Conservation (phyloP, 1,284 basidiomycete genomes). For the Cystobasidium pallidum region DNA sequence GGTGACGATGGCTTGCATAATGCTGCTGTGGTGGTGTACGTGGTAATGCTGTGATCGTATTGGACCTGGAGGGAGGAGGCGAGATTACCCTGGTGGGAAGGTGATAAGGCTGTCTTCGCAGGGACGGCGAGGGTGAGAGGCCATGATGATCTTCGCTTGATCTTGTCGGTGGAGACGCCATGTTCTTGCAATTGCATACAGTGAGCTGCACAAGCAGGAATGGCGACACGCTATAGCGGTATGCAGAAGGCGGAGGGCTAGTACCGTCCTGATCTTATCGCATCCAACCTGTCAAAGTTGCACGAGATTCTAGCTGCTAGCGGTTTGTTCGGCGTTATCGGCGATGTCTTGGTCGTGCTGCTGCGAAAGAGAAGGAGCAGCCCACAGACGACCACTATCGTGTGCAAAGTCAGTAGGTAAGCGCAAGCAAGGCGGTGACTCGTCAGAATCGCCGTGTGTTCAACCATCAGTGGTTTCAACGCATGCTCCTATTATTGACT, state of each 20-base stretch:
- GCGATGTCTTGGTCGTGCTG: conserved; percentile 1
- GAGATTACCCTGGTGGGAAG: conserved; percentile 16
- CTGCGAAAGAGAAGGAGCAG: conserved; percentile 8
- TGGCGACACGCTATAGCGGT: no score
- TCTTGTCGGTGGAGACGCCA: conserved; percentile 1
- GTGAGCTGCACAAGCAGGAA: no score
- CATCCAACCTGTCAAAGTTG: conserved; percentile 5
- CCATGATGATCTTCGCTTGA: neutral
- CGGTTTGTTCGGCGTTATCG: no score
- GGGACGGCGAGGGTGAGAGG: neutral
- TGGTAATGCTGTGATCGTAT: neutral
- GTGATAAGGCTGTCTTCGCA: conserved; percentile 18
- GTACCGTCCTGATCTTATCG: no score
- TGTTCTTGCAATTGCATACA: neutral
- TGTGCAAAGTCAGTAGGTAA: neutral
- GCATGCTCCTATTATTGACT: neutral
- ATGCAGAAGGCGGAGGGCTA: no score
- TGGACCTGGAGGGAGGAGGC: neutral
- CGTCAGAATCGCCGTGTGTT: no score
- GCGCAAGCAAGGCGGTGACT: neutral
- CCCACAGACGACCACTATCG: neutral
- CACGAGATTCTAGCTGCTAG: conserved; percentile 18
- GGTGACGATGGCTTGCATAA: neutral
- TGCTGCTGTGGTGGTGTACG: conserved; percentile 4
- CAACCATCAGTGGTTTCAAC: neutral